These are phyloP conservation scores for Juglanconis oblonga DNA, from an alignment of 2,329 filamentous ascomycete species.

Conservation along the genomic window DNA sequence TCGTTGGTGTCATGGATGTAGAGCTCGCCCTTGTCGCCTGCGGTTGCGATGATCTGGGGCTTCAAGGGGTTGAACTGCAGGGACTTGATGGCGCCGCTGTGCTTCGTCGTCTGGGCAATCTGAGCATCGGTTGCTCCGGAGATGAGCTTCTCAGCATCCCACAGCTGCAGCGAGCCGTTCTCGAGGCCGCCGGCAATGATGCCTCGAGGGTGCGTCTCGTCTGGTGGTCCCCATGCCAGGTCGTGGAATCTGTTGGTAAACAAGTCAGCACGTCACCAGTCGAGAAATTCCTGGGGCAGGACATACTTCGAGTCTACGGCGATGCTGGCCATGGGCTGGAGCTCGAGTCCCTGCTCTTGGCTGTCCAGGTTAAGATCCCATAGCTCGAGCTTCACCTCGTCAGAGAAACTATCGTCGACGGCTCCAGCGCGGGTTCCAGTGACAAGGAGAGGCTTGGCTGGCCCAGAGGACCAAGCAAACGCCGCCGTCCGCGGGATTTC, in stretches of 20 bases:
- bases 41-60: slow-evolving; percentile 86
- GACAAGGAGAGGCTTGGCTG: slow-evolving; percentile 76
- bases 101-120: slow-evolving; percentile 83
- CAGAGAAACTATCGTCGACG: slow-evolving; percentile 95
- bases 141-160: slow-evolving; percentile 76
- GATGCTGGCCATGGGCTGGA: slow-evolving; percentile 81
- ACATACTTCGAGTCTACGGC: slow-evolving; percentile 82
- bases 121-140: slow-evolving; percentile 65
- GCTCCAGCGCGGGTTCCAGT: slow-evolving; percentile 94
- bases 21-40: slow-evolving; percentile 91
- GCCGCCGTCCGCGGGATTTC: slow-evolving; percentile 96
- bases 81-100: slow-evolving; percentile 88
- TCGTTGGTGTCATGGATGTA: slow-evolving; percentile 96
- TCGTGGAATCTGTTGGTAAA: slow-evolving; percentile 78
- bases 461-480: slow-evolving; percentile 91
- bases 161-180: slow-evolving; percentile 88
- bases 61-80: slow-evolving; percentile 95
- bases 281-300: neutral
- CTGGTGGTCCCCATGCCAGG: slow-evolving; percentile 86
- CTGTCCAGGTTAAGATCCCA: slow-evolving; percentile 90
- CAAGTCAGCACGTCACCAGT: slow-evolving; percentile 8
- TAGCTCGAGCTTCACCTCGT: slow-evolving; percentile 92
- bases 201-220: slow-evolving; percentile 74
- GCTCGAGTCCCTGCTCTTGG: slow-evolving; percentile 71
- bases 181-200: slow-evolving; percentile 95